Evolutionary conservation across 2,329 filamentous ascomycete species (phyloP).

Genomic region (Rasamsonia emersonii): DNA sequence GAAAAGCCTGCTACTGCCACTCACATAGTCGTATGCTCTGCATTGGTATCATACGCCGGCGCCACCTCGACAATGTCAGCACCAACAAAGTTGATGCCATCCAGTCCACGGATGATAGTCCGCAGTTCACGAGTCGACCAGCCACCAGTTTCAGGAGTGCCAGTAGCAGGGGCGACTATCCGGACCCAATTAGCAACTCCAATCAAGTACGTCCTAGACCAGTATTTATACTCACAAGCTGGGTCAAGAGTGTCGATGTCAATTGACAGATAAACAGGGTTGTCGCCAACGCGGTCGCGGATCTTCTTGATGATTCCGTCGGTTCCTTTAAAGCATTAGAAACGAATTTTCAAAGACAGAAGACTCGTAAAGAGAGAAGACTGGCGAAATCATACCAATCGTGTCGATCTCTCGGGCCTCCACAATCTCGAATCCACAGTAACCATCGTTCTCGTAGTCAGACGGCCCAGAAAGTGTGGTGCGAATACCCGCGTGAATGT

Average conservation of each 20-base stretch:
- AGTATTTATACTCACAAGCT: slow-evolving; percentile 62
- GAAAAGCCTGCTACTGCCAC: too few species aligned
- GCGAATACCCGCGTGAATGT: slow-evolving; percentile 80
- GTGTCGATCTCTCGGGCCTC: slow-evolving; percentile 65
- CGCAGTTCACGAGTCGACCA: slow-evolving; percentile 54
- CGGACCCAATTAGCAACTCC: too few species aligned
- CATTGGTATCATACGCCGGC: slow-evolving; percentile 53
- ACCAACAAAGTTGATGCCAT: slow-evolving; percentile 49
- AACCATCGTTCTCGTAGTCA: slow-evolving; percentile 79
- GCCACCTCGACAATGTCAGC: slow-evolving; percentile 56
- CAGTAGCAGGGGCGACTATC: slow-evolving; percentile 40
- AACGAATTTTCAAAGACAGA: not conserved
- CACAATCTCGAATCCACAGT: slow-evolving; percentile 75
- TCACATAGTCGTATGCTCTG: slow-evolving; percentile 47
- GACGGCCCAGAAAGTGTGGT: slow-evolving; percentile 70
- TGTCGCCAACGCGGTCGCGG: slow-evolving; percentile 61
- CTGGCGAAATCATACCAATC: slow-evolving; percentile 36
- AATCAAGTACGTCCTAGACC: too few species aligned
- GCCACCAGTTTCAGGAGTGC: slow-evolving; percentile 53
- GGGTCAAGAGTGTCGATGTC: slow-evolving; percentile 87
- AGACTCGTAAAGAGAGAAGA: not conserved
- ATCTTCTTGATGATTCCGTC: slow-evolving; percentile 74
- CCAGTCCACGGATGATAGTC: slow-evolving; percentile 51
- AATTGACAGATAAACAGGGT: slow-evolving; percentile 71
- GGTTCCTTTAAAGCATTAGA: slow-evolving; percentile 30